Evolutionary conservation across 2,329 filamentous ascomycete genomes (phyloP).

Genomic region (Cytospora mali): DNA sequence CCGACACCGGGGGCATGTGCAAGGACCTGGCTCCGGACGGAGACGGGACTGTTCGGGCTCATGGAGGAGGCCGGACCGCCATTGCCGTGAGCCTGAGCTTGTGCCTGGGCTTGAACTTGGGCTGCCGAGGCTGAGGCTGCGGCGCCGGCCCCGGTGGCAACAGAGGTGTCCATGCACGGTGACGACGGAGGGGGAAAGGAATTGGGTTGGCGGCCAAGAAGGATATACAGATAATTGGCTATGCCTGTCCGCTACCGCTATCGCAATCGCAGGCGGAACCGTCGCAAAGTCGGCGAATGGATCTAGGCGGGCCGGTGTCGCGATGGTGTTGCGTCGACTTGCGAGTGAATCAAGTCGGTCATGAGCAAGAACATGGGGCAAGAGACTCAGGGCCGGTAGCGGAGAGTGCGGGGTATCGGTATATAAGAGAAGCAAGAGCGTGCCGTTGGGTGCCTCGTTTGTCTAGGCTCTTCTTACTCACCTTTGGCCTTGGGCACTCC

Average conservation of each 20-base stretch:
- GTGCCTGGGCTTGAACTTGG: constrained; percentile 15
- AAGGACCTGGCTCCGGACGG: constrained; percentile 44
- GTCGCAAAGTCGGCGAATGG: constrained; percentile 22
- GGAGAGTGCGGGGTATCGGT: constrained; percentile 27
- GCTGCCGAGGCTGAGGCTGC: constrained; percentile 27
- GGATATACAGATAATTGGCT: neutral
- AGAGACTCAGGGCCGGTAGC: constrained; percentile 23
- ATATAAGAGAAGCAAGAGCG: constrained; percentile 13
- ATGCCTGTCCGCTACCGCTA: constrained; percentile 9
- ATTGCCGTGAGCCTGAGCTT: constrained; percentile 17
- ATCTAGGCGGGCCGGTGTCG: constrained; percentile 28
- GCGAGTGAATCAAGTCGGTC: constrained; percentile 18
- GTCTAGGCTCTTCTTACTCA: constrained; percentile 2
- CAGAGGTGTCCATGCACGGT: constrained; percentile 41
- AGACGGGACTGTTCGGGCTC: constrained; percentile 59
- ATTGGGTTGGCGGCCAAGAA: constrained; percentile 10
- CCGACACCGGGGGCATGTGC: constrained; percentile 15
- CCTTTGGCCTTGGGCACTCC: neutral
- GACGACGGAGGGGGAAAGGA: constrained; percentile 8
- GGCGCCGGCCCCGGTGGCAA: constrained; percentile 38
- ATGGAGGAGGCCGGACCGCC: constrained; percentile 32
- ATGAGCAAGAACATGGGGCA: constrained; percentile 22
- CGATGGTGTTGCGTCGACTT: constrained; percentile 25
- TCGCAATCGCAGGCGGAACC: constrained; percentile 20
- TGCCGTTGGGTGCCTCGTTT: neutral